A percentile compares a stretch with the other conserved stretches of the same genome.
phyloP scores from a whole-genome alignment of 768 basidiomycete genomes.

The Tremella yokohamensis region DNA sequence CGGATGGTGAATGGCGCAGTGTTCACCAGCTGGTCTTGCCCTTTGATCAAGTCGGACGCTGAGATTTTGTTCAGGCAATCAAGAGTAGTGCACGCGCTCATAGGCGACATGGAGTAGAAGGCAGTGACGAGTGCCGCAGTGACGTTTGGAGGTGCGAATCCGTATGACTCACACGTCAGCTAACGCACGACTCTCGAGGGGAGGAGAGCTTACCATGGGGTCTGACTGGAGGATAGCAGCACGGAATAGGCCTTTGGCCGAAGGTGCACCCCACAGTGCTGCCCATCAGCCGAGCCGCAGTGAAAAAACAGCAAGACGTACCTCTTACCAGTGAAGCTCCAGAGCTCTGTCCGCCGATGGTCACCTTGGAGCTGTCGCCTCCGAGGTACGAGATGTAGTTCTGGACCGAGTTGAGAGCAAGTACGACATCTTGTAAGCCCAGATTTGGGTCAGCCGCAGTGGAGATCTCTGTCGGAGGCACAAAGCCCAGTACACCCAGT shows the following conservation, averaged over 20 bases:
- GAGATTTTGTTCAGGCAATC: slow-evolving; percentile 59
- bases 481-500: slow-evolving; percentile 60
- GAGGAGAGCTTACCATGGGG: slow-evolving; percentile 62
- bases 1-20: slow-evolving; percentile 14
- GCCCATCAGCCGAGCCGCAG: not conserved
- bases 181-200: not conserved
- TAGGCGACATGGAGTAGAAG: slow-evolving; percentile 28
- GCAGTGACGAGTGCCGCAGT: slow-evolving; percentile 58
- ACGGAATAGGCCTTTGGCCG: slow-evolving; percentile 67
- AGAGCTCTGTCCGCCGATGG: slow-evolving; percentile 76
- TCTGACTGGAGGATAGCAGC: slow-evolving; percentile 81
- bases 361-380: slow-evolving; percentile 60
- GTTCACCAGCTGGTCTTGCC: slow-evolving; percentile 50
- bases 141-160: slow-evolving; percentile 60
- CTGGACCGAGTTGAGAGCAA: slow-evolving; percentile 66
- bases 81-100: slow-evolving; percentile 52
- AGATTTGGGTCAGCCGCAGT: slow-evolving; percentile 55
- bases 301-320: slow-evolving; percentile 15
- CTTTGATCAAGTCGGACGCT: slow-evolving; percentile 58
- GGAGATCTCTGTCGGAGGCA: slow-evolving; percentile 57
- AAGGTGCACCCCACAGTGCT: slow-evolving; percentile 69
- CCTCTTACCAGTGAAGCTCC: slow-evolving; percentile 71
- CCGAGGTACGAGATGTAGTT: slow-evolving; percentile 62
- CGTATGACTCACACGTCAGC: slow-evolving; percentile 59
- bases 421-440: slow-evolving; percentile 55